Base-by-base conservation (phyloP, 495 filamentous ascomycete genomes). In the Daldinia grandis region DNA sequence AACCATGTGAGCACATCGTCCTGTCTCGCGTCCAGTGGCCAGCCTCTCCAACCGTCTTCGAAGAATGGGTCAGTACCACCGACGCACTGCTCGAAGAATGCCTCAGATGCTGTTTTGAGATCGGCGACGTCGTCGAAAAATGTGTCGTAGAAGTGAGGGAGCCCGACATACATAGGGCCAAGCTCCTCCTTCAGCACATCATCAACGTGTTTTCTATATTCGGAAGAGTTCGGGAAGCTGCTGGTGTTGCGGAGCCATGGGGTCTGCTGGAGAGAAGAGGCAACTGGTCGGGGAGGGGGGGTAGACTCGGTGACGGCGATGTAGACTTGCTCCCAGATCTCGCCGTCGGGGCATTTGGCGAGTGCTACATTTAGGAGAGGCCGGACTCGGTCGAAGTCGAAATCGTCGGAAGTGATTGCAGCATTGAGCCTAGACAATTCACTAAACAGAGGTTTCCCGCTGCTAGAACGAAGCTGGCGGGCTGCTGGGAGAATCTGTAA, bases 211-310 rank as follows among this genome's bases (percentile, higher is more conserved):
- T 79, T 76, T 57, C 76, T 74, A 58, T 80, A 60, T 69, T 85
- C 77, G 27, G 79, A 83, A 21, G 78, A 80, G 63, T 83, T 80
- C 44, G 68, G 74, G 62, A 82, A 81, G 69, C 79, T 80, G 71
- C 77, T 73, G 47, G 78, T 80, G 60, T 83, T 84, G 64, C 67
- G 72, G 47, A 76, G 73, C 77, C 71, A 81, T 68, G 76, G 81
- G 3, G 80, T 84, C 71, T 84, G 77, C 63, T 59, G 71, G 65
- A 78, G 56, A 19, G 76, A 76, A 65, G 77, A 77, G 51, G 72
- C 74, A 50, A 76, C 75, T 68, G 75, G 62, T 75, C 63, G 77
- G 66, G 71, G 76, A 57, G 79, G 76, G 17, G 78, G 78, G 40
- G 80, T 81, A n/a, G 75, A 74, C 75, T 79, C 71, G 56, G 65